phyloP scores from a whole-genome alignment of 2,329 filamentous ascomycete genomes.

The Beauveria sp. region DNA sequence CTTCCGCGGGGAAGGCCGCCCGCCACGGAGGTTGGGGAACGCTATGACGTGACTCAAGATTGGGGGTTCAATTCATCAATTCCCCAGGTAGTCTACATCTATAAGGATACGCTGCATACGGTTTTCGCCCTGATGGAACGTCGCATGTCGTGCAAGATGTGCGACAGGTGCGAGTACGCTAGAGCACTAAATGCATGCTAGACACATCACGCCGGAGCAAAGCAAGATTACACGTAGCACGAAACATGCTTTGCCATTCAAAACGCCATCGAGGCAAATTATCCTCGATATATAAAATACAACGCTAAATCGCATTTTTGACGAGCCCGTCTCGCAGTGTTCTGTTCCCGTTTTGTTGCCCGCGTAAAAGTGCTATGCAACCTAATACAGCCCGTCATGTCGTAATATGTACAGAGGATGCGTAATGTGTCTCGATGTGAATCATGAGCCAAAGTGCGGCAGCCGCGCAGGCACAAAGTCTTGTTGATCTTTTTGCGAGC shows the following conservation, averaged over 20 bases:
- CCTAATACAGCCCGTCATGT: conserved; percentile 1
- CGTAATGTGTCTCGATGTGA: background rate
- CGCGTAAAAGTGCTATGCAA: background rate
- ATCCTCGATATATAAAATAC: background rate
- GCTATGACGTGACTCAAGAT: background rate
- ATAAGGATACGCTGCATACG: background rate
- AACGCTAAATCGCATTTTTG: background rate
- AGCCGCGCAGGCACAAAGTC: conserved; percentile 52
- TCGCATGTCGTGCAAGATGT: too few species aligned
- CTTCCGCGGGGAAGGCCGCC: background rate
- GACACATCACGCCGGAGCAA: background rate
- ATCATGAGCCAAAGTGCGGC: conserved; percentile 42
- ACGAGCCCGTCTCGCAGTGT: background rate
- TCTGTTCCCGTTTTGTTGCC: background rate
- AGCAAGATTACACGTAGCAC: background rate
- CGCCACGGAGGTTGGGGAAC: background rate
- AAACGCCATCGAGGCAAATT: background rate
- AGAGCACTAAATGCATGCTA: background rate
- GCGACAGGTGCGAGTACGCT: too few species aligned
- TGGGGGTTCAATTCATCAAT: background rate
- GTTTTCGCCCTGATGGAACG: too few species aligned
- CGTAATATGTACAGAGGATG: background rate
- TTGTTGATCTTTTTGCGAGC: conserved; percentile 13
- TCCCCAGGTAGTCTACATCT: background rate
- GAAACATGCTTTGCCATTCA: background rate